A percentile compares a stretch with the other conserved stretches of the same genome.
phyloP scores from a whole-genome alignment of 768 basidiomycete species.

The Hygrocybe punicea region DNA sequence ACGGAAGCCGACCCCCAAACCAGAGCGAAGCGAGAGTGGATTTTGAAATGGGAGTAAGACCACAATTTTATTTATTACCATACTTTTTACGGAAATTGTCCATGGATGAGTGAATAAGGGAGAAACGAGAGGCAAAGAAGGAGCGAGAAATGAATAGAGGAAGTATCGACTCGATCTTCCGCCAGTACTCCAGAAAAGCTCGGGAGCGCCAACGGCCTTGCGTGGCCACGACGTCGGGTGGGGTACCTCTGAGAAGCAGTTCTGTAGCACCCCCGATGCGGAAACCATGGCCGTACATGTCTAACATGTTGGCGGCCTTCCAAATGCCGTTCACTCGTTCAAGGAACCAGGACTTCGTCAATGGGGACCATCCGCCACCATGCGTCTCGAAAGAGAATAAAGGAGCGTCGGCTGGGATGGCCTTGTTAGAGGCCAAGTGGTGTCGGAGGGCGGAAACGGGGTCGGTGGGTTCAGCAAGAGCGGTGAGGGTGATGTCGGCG shows the following conservation, averaged over 20 bases:
- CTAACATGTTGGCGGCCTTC: slow-evolving; percentile 4
- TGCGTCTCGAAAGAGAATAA: slow-evolving; percentile 14
- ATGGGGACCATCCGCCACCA: slow-evolving; percentile 2
- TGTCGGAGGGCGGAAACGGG: slow-evolving; percentile 19
- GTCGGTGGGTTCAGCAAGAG: slow-evolving; percentile 9
- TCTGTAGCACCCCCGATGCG: slow-evolving; percentile 28
- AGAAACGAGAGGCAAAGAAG: neutral
- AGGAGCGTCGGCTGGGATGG: slow-evolving; percentile 14
- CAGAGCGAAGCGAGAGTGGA: no score
- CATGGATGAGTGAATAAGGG: no score
- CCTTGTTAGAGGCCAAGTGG: slow-evolving; percentile 19
- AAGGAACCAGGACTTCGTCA: slow-evolving; percentile 13
- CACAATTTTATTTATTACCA: no score
- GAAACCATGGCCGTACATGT: slow-evolving; percentile 24
- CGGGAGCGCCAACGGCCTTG: slow-evolving; percentile 35
- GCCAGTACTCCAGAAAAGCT: slow-evolving; percentile 32
- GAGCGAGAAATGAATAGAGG: slow-evolving; percentile 12
- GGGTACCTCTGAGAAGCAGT: slow-evolving; percentile 24
- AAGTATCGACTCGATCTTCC: slow-evolving; percentile 20
- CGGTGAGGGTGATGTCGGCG: slow-evolving; percentile 28
- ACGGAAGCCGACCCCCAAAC: no score
- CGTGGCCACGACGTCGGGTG: slow-evolving; percentile 32
- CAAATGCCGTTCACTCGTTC: slow-evolving; percentile 14
- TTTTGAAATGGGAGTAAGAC: no score
- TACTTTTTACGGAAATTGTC: no score